A percentile compares a stretch with the other conserved stretches of the same genome.
Conservation (phyloP, 2,329 filamentous ascomycete species). For the Bipolaris sorokiniana region DNA sequence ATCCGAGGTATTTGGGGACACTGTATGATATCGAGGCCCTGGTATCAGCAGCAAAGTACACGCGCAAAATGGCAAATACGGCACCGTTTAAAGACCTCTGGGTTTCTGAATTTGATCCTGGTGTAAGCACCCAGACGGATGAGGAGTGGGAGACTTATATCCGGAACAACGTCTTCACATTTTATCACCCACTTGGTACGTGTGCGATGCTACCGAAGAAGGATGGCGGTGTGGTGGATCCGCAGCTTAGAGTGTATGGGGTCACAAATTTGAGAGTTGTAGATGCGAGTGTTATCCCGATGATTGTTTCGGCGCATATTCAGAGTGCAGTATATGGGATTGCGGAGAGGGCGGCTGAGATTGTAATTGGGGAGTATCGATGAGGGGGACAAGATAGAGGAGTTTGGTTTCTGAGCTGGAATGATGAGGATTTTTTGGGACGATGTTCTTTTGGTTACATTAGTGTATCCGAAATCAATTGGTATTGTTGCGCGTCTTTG, state of each 20-base stretch:
- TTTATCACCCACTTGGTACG: constrained; percentile 43
- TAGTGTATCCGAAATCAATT: not conserved
- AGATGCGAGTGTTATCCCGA: constrained; percentile 30
- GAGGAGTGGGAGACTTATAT: constrained; percentile 28
- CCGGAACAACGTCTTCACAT: constrained; percentile 18
- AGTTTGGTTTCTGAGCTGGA: not conserved
- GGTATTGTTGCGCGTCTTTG: too few species aligned
- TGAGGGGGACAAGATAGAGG: not conserved
- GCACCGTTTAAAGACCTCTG: constrained; percentile 35
- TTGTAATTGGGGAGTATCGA: constrained; percentile 20
- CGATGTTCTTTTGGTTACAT: not conserved
- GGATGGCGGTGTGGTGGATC: constrained; percentile 28
- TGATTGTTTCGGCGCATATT: constrained; percentile 28
- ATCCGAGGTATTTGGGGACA: constrained; percentile 30
- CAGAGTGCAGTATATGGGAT: constrained; percentile 37
- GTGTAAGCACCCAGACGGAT: constrained; percentile 23
- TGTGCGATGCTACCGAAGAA: constrained; percentile 35
- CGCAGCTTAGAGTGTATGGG: constrained; percentile 28
- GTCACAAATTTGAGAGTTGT: constrained; percentile 16
- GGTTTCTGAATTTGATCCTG: constrained; percentile 38
- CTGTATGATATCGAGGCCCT: constrained; percentile 27
- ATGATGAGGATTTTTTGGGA: too few species aligned
- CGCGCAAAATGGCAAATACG: constrained; percentile 29
- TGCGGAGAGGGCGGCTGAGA: constrained; percentile 31
- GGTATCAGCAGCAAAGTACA: constrained; percentile 24